Evolutionary conservation across 257 asterid species (phyloP).

Genomic region (Fraxinus anomala): DNA sequence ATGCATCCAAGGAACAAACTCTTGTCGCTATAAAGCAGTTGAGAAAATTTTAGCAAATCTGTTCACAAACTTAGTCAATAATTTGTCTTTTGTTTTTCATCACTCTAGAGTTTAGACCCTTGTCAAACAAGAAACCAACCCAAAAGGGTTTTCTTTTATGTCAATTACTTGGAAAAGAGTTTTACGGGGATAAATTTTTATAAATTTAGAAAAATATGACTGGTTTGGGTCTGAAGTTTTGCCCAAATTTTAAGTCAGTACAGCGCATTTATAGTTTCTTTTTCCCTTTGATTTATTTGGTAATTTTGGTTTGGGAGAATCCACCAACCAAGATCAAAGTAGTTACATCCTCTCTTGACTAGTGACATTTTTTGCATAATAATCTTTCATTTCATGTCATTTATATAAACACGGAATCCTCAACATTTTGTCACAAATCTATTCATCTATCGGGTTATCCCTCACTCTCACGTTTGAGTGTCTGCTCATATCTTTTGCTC

Average conservation of each 20-base stretch:
- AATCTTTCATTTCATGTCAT: constrained; percentile 27
- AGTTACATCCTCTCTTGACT: constrained; percentile 95
- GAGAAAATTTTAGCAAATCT: constrained; percentile 22
- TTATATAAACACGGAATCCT: constrained; percentile 47
- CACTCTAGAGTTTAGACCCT: constrained; percentile 1
- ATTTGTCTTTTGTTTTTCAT: background rate
- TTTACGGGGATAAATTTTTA: background rate
- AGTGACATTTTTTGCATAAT: constrained; percentile 9
- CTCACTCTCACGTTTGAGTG: constrained; percentile 4
- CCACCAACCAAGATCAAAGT: constrained; percentile 66
- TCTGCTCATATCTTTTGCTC: constrained; percentile 1
- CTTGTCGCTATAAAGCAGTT: constrained; percentile 45
- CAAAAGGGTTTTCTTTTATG: background rate
- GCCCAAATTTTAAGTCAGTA: constrained; percentile 32
- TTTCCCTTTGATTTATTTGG: constrained; percentile 29
- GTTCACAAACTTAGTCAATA: constrained; percentile 6
- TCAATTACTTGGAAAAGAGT: background rate
- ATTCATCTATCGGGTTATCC: background rate
- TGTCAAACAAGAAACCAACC: constrained; percentile 9
- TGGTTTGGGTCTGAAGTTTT: constrained; percentile 38
- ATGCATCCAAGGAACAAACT: constrained; percentile 37
- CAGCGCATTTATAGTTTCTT: background rate
- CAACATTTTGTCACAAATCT: constrained; percentile 25
- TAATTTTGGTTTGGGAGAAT: constrained; percentile 44
- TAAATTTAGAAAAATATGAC: constrained; percentile 8